Conservation (phyloP, 1,284 basidiomycete genomes). For the Gomphus bonarii region DNA sequence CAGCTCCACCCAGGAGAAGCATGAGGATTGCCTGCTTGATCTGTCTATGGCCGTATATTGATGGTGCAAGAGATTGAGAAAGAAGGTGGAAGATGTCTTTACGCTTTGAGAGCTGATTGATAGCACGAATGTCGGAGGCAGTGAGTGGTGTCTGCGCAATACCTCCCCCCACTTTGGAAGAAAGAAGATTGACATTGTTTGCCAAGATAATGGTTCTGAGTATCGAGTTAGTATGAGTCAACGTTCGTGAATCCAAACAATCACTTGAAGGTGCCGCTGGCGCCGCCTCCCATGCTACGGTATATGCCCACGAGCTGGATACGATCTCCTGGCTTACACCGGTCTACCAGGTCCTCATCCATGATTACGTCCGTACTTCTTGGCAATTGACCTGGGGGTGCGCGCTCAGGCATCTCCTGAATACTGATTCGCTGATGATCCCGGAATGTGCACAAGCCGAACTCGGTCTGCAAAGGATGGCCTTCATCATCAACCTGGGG, state of each 20-base stretch:
- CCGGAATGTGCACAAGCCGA: slow-evolving; percentile 84
- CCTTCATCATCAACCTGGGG: slow-evolving; percentile 92
- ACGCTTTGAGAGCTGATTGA: slow-evolving; percentile 89
- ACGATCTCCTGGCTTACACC: slow-evolving; percentile 95
- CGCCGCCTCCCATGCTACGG: slow-evolving; percentile 86
- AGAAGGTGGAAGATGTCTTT: slow-evolving; percentile 82
- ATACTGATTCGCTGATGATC: slow-evolving; percentile 98
- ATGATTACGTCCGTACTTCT: slow-evolving; percentile 93
- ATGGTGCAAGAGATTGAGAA: slow-evolving; percentile 92
- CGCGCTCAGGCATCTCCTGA: slow-evolving; percentile 99
- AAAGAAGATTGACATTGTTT: slow-evolving; percentile 94
- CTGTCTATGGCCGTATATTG: slow-evolving; percentile 93
- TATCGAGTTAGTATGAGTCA: background rate
- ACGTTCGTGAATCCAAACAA: background rate
- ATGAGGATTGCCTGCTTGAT: slow-evolving; percentile 94
- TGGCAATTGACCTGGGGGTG: slow-evolving; percentile 94
- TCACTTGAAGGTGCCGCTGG: slow-evolving; percentile 85
- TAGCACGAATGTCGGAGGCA: slow-evolving; percentile 91
- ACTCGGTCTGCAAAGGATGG: slow-evolving; percentile 84
- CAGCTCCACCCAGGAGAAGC: slow-evolving; percentile 89
- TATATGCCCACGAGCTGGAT: slow-evolving; percentile 96
- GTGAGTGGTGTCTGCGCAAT: slow-evolving; percentile 91
- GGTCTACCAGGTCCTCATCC: slow-evolving; percentile 95
- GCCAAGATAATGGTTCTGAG: slow-evolving; percentile 85
- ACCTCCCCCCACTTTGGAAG: slow-evolving; percentile 92